Base-by-base conservation (phyloP, 345 rosid species). In the Sonneratia caseolaris region DNA sequence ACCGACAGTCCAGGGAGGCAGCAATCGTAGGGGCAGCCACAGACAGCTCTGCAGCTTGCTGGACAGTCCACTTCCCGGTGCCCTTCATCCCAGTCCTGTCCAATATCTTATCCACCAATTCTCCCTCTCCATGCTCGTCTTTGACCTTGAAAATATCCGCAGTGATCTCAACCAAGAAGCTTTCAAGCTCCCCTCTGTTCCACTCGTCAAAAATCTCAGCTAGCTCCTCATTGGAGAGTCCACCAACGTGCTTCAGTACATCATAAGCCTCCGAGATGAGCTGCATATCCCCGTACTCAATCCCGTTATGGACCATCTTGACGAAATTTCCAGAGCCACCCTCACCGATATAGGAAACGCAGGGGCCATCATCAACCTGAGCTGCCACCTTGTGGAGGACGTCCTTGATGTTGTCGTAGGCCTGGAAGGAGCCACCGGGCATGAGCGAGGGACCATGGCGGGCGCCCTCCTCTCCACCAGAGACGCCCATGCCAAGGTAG, bases 81-180 rank as follows among this genome's bases (percentile, higher is more conserved):
- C 98, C 98, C 77, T 93, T 93, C 98, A 93, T 93, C 18, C 98
- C 98, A 0, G 98, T 93, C 83, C 91, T 94, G 71, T 94, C 98
- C 72, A 94, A 56, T 76, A 94, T 94, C 91, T 93, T 93, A 76
- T 93, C 98, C 3, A 93, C 98, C 79, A 93, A 82, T 70, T 83
- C 86, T 13, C 89, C 97, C 66, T 85, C 92, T 1, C 83, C 79
- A 53, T 68, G 56, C 14, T 87, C 91, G 77, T 93, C 98, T 79
- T 83, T 93, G 48, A 93, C 97, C 76, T 79, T 88, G 69, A 93
- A 91, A 21, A 93, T 93, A 70, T 91, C 96, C 0, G 91, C 81
- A 21, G 98, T 91, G 45, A 93, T 93, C 84, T 93, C 98, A 75
- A 93, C 76, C 83, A 93, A 71, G 76, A 93, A 93, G 67, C 98